Base-by-base conservation (phyloP, 352 stramenopile genomes). In the Poterioochromonas sp. region DNA sequence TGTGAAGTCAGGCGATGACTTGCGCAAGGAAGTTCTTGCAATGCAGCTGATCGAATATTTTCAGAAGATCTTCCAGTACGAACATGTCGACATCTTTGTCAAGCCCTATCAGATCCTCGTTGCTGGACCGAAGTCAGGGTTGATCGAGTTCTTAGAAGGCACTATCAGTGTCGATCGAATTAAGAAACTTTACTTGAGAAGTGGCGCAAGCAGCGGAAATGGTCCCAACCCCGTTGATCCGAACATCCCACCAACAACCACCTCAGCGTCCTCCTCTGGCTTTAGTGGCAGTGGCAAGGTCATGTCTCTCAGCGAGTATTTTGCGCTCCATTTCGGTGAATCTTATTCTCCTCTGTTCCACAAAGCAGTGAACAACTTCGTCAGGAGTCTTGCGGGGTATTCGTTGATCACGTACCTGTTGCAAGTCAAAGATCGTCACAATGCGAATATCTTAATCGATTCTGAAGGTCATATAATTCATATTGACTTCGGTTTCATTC, bases 401-500 rank as follows among this genome's bases (percentile, higher is more conserved):
- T 96, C 90, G 74, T 86, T 98, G 20, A 91, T 97, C 63, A 89
- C 83, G 65, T 97, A 96, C 79, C 88, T 96, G 49, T 79, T 96
- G 29, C 90, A 96, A 82, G 92, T 96, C 82, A 97, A 97, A 85
- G 91, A 97, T 81, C 87, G 92, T 18, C 94, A 98, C 90, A 98
- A 98, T 78, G 94, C 92, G 53, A 97, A 98, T 81, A 95, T 98
- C 54, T 93, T 98, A 80, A 84, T 98, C 43, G 94, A 98, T 83
- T 94, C 90, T 68, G 88, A 94, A 84, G 94, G 94, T 18, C 91
- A 96, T 81, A 89, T 98, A 12, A 94, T 98, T 76, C 94, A 98
- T 82, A 98, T 98, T 68, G 94, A 98, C 83, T 98, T 97, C 82
- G 94, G 94, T 3, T 98, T 98, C 80, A 83, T 97, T 88, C 79